phyloP scores from a whole-genome alignment of 1,284 basidiomycete genomes.

The Naganishia liquefaciens region DNA sequence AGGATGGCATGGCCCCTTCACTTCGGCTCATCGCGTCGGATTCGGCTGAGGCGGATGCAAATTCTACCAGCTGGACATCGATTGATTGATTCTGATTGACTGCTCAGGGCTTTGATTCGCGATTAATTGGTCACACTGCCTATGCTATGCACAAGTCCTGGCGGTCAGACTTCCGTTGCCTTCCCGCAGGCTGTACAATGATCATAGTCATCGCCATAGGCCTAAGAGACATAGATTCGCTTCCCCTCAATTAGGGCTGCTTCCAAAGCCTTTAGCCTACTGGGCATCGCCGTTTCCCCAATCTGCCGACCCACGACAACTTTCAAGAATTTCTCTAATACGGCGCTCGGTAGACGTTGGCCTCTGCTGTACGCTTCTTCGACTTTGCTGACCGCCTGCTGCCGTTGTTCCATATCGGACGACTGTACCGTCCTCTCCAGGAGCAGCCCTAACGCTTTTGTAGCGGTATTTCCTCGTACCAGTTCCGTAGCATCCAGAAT shows the following conservation, averaged over 20 bases:
- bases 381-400: conserved; percentile 3
- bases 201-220: too few species aligned
- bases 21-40: conserved; percentile 9
- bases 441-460: neutral
- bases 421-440: conserved; percentile 4
- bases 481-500: neutral
- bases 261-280: neutral
- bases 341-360: neutral
- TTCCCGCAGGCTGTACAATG: too few species aligned
- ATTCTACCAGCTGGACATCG: too few species aligned
- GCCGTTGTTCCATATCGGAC: neutral
- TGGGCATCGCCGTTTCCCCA: neutral
- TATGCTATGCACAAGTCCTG: too few species aligned
- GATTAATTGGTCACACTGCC: too few species aligned
- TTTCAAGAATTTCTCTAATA: neutral
- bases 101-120: too few species aligned
- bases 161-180: too few species aligned
- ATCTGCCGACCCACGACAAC: neutral
- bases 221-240: too few species aligned
- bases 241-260: neutral
- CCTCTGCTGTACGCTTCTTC: conserved; percentile 4
- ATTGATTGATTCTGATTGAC: too few species aligned
- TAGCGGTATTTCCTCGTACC: neutral
- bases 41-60: conserved; percentile 9
- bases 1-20: too few species aligned